Base-by-base conservation (phyloP, 768 basidiomycete species). In the Pholiota microspora region DNA sequence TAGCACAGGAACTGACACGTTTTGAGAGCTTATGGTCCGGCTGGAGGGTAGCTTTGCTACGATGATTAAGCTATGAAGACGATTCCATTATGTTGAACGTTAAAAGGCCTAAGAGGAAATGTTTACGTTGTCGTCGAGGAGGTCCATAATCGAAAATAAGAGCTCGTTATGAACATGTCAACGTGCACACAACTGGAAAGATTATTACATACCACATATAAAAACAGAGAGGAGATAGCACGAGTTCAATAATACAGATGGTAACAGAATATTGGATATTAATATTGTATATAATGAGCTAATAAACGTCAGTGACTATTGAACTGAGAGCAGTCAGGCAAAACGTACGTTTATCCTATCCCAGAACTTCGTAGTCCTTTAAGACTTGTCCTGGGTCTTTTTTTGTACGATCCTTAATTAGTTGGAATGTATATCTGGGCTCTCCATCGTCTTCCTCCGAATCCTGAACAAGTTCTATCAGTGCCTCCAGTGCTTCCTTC, bases 351-450 rank as follows among this genome's bases (percentile, higher is more conserved):
- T 45, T 54, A 63, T 27, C 68, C 40, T 54, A 63, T 27, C 68
- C 71, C 34, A 72, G 59, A 24, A 66, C 60, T 51, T 72, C 67
- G 55, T 72, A 72, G 44, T 69, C 68, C 54, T 68, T 69, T 45
- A 64, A 44, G 23, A 61, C 61, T 29, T 60, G 32, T 5, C 58
- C 63, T n/a, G 64, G 49, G 31, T 68, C 67, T 51, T 69, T 68
- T 21, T 63, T 63, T 15, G 57, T 62, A 32, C 59, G 62, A 38
- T 62, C 62, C 15, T 64, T 57, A 27, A 67, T 60, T 23, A 64
- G 54, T 53, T 66, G 65, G 44, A 66, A 66, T 4, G 63, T 49
- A 28, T 61, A 67, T 52, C 61, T 64, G n/a, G 61, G 27, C 47
- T 64, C 61, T 42, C 59, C 59, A 13, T 63, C 67, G 13, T 65